Base-by-base conservation (phyloP, 495 filamentous ascomycete species). In the Daldinia caldariorum region DNA sequence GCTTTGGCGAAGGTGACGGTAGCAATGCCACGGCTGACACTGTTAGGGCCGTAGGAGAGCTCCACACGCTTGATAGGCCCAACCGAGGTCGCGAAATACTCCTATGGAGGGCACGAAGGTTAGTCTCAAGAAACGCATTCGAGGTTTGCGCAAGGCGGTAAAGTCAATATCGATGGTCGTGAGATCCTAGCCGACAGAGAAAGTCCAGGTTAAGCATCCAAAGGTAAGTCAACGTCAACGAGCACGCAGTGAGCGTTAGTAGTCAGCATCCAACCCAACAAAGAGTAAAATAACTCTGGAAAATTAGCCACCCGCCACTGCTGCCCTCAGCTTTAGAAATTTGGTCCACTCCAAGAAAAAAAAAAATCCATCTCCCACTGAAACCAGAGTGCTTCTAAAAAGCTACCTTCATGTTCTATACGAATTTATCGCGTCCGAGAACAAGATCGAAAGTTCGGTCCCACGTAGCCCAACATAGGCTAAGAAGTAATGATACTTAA, bases 31-130 rank as follows among this genome's bases (percentile, higher is more conserved):
- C 93, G 92, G 86, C 94, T 97, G 34, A 85, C 86, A 55, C 95
- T 94, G 75, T 92, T 93, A 47, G 94, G 92, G 74, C 94, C 94
- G 80, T 98, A 98, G 35, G 91, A 93, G 73, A 99, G 85, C 76
- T 92, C 88, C 54, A 92, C 91, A 79, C 86, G 88, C 86, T 93
- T 97, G 79, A 97, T 90, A 56, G 92, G 89, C 49, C 94, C 96
- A 82, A 96, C 87, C 74, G 91, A 90, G 78, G 92, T 91, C 75
- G 83, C 79, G 82, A 99, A 97, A 81, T 97, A 99, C 83, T 98
- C 95, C 95, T 99, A 94, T 83, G 78, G 69, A 74, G 77, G 74
- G 74, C 75, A 77, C 66, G 67, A 70, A 72, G 47, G 73, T 77
- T 77, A 77, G 75, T 77, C 34, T 70, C 63, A 71, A 60, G 59